Conservation (phyloP, 2,329 filamentous ascomycete species). For the Monosporascus ibericus region DNA sequence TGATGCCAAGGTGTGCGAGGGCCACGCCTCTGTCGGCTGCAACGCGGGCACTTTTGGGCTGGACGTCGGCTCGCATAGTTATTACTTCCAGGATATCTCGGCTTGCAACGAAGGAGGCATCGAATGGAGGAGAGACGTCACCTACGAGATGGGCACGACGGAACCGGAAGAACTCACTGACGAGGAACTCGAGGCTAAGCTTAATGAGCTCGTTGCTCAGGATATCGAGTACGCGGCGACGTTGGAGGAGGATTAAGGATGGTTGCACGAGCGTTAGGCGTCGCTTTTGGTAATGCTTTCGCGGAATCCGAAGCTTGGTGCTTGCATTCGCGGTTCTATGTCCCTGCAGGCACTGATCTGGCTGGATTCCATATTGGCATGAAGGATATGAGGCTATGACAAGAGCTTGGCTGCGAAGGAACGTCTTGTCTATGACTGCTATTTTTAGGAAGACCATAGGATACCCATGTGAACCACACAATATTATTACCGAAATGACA, state of each 20-base stretch:
- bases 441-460: too few relatives aligned
- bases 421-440: too few relatives aligned
- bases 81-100: slow-evolving; percentile 42
- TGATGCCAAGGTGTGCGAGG: slow-evolving; percentile 42
- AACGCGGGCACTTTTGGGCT: slow-evolving; percentile 44
- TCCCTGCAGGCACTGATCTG: too few relatives aligned
- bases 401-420: too few relatives aligned
- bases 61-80: slow-evolving; percentile 37
- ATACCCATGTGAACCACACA: too few relatives aligned
- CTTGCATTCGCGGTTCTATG: too few relatives aligned
- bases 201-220: slow-evolving; percentile 18
- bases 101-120: slow-evolving; percentile 30
- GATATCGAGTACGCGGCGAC: slow-evolving; percentile 13
- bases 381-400: too few relatives aligned
- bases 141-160: slow-evolving; percentile 12
- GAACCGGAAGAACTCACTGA: slow-evolving; percentile 15
- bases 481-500: too few relatives aligned
- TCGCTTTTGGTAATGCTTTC: neutral
- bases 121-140: slow-evolving; percentile 14
- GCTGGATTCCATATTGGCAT: too few relatives aligned
- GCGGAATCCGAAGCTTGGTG: too few relatives aligned
- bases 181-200: slow-evolving; percentile 14
- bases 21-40: slow-evolving; percentile 40
- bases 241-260: slow-evolving; percentile 1
- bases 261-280: neutral